These are phyloP conservation scores for Yamadazyma kanchanaburiensis DNA, from an alignment of 1,139 yeast genomes.

Conservation along the genomic window DNA sequence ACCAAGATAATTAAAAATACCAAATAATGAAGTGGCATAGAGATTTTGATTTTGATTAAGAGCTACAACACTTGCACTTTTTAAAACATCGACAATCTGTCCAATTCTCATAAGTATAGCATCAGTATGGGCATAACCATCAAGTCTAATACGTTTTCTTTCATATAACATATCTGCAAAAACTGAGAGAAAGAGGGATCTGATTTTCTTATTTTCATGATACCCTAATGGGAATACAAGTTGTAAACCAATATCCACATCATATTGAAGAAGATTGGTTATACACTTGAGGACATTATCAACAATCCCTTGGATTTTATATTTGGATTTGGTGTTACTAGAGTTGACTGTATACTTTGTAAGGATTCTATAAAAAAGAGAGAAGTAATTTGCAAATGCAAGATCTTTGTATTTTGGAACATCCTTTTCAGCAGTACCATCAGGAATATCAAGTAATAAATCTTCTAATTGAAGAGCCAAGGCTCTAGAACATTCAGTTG, in stretches of 20 bases:
- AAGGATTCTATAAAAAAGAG: constrained; percentile 64
- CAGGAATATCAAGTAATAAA: constrained; percentile 60
- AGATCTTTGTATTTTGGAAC: constrained; percentile 56
- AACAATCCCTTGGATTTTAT: constrained; percentile 54
- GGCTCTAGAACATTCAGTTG: constrained; percentile 62
- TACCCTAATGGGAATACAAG: constrained; percentile 78
- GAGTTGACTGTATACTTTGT: constrained; percentile 50
- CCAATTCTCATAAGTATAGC: constrained; percentile 15
- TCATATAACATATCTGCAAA: constrained; percentile 62
- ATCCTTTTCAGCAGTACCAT: constrained; percentile 56
- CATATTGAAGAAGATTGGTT: constrained; percentile 66
- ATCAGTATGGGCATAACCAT: constrained; percentile 23
- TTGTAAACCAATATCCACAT: constrained; percentile 74
- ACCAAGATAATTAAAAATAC: constrained; percentile 54
- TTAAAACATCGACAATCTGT: constrained; percentile 25
- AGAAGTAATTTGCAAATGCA: constrained; percentile 69
- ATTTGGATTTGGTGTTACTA: constrained; percentile 30
- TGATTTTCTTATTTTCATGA: constrained; percentile 60
- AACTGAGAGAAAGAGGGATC: constrained; percentile 73
- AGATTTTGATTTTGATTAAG: constrained; percentile 45
- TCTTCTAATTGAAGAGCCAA: constrained; percentile 53
- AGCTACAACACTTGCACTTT: constrained; percentile 69
- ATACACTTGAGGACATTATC: constrained; percentile 68
- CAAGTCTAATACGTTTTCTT: constrained; percentile 23
- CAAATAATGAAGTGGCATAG: constrained; percentile 66